Evolutionary conservation across 31 red algal species (phyloP).

Genomic region (Asparagopsis taxiformis): DNA sequence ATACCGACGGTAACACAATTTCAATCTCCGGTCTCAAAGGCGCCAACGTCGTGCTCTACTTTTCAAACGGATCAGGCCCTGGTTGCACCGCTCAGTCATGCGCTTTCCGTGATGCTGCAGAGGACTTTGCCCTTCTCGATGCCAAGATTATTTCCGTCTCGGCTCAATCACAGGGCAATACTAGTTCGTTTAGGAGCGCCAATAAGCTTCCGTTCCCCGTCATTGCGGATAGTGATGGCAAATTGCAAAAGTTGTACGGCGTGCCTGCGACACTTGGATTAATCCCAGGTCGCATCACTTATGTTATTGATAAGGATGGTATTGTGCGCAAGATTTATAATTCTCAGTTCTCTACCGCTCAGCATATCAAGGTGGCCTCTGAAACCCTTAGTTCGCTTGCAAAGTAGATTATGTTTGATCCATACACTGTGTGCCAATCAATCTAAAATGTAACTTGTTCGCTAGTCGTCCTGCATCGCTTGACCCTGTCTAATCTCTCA

Average conservation of each 20-base stretch:
- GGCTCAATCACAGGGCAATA: slow-evolving; percentile 23
- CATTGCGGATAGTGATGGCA: slow-evolving; percentile 47
- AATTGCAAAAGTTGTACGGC: slow-evolving; percentile 65
- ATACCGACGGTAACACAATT: slow-evolving; percentile 50
- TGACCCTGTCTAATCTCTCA: too few species aligned
- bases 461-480: too few species aligned
- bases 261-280: slow-evolving; percentile 81
- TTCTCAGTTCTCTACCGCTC: slow-evolving; percentile 57
- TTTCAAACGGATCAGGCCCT: slow-evolving; percentile 43
- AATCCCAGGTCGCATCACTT: slow-evolving; percentile 85
- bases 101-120: slow-evolving; percentile 75
- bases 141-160: slow-evolving; percentile 78
- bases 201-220: slow-evolving; percentile 67
- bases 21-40: slow-evolving; percentile 35
- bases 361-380: slow-evolving; percentile 69
- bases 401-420: too few species aligned
- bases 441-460: too few species aligned
- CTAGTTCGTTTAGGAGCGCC: slow-evolving; percentile 37
- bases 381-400: slow-evolving; percentile 49
- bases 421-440: too few species aligned
- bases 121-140: slow-evolving; percentile 60
- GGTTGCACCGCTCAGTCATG: slow-evolving; percentile 78
- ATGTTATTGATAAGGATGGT: slow-evolving; percentile 82
- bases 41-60: slow-evolving; percentile 67
- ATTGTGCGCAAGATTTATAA: slow-evolving; percentile 55